Evolutionary conservation across 257 asterid species (phyloP).

Genomic region (Solanum chilense): DNA sequence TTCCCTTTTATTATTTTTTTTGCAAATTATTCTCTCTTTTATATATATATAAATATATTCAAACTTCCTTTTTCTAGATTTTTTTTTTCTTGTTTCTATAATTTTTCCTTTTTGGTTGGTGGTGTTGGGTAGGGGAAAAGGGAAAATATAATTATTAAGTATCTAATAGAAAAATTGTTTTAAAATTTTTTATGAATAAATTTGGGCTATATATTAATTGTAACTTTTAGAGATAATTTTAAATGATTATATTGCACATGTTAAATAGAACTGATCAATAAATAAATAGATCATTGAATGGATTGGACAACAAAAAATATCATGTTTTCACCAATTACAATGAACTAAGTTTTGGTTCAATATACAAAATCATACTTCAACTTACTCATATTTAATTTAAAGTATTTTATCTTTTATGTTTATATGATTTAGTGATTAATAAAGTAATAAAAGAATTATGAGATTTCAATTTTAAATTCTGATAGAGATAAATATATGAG

Average conservation of each 20-base stretch:
- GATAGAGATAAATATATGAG: neutral
- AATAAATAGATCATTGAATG: neutral
- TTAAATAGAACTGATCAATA: neutral
- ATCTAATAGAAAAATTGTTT: neutral
- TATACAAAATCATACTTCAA: neutral
- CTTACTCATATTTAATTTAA: too few relatives aligned
- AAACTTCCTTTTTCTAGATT: too few relatives aligned
- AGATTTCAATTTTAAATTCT: too few relatives aligned
- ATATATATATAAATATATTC: too few relatives aligned
- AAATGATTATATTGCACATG: rapidly evolving
- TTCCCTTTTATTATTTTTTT: too few relatives aligned
- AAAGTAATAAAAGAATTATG: too few relatives aligned
- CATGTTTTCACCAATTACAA: neutral
- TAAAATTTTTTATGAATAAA: neutral
- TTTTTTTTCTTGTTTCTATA: too few relatives aligned
- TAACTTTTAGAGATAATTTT: neutral
- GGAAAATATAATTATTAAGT: neutral
- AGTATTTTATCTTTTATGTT: too few relatives aligned
- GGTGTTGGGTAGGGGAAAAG: neutral
- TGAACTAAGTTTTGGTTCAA: neutral
- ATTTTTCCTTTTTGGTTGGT: neutral
- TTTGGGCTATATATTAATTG: neutral
- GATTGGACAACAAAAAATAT: neutral
- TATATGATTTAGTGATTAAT: neutral
- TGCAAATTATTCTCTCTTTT: too few relatives aligned